phyloP scores from a whole-genome alignment of 148 eudicot species.

The Heliosperma pusillum region DNA sequence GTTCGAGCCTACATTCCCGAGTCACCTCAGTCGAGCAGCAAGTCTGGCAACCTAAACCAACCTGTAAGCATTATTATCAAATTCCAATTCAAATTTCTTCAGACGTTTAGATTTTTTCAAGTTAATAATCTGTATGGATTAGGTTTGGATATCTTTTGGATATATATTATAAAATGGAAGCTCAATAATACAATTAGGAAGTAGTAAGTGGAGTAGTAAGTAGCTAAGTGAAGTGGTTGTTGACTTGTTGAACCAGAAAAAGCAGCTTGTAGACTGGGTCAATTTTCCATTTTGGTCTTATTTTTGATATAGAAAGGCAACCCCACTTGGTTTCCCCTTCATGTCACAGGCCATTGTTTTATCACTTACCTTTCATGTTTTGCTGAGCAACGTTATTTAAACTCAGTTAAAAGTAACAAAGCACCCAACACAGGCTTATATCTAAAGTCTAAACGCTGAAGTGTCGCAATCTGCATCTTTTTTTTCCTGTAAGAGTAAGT shows the following conservation, averaged over 20 bases:
- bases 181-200: not conserved
- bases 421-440: too few relatives aligned
- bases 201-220: not conserved
- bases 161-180: not conserved
- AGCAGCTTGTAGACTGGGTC: not conserved
- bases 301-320: not conserved
- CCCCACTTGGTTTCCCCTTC: not conserved
- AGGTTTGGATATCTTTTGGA: not conserved
- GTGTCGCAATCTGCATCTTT: too few relatives aligned
- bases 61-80: conserved; percentile 32
- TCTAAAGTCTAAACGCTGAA: too few relatives aligned
- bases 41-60: conserved; percentile 40
- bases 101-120: too few relatives aligned
- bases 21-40: conserved; percentile 47
- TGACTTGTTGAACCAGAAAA: conserved; percentile 8
- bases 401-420: too few relatives aligned
- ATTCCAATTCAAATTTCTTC: not conserved
- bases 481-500: too few relatives aligned
- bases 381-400: too few relatives aligned
- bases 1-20: conserved; percentile 42
- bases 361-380: too few relatives aligned
- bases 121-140: too few relatives aligned
- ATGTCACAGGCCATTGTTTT: not conserved
- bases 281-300: not conserved
- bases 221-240: conserved; percentile 20